phyloP scores from a whole-genome alignment of 2,329 filamentous ascomycete genomes.

The Arthroderma uncinatum region DNA sequence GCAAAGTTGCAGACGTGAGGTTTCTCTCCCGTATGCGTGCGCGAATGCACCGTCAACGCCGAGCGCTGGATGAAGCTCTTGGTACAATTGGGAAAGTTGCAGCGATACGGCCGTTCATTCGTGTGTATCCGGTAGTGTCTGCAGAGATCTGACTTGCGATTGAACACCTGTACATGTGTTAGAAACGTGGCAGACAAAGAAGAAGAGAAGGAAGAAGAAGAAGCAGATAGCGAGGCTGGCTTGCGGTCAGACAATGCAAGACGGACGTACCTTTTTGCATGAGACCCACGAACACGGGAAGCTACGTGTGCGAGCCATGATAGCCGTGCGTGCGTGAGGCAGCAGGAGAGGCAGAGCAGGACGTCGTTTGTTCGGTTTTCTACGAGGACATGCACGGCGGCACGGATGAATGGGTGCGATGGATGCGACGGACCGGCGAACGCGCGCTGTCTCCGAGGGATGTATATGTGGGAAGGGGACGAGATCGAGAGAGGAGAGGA shows the following conservation, averaged over 20 bases:
- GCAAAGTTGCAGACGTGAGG: conserved; percentile 35
- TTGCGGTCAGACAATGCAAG: background rate
- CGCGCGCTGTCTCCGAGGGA: background rate
- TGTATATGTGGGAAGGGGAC: background rate
- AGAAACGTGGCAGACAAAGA: background rate
- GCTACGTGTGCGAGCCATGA: conserved; percentile 34
- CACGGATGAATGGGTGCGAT: background rate
- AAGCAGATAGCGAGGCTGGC: background rate
- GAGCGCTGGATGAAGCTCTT: conserved; percentile 41
- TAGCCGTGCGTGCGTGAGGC: conserved; percentile 2
- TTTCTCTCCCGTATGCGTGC: conserved; percentile 37
- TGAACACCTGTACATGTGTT: conserved; percentile 32
- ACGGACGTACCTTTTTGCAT: conserved; percentile 32
- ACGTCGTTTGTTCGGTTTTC: background rate
- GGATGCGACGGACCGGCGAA: background rate
- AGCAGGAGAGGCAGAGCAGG: background rate
- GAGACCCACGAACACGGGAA: conserved; percentile 36
- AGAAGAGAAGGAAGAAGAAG: background rate
- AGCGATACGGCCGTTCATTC: conserved; percentile 39
- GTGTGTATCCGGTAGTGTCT: conserved; percentile 39
- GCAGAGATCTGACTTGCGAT: conserved; percentile 39
- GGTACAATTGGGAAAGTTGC: conserved; percentile 34
- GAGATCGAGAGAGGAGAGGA: background rate
- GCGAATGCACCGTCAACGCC: conserved; percentile 37
- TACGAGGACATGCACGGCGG: background rate